Evolutionary conservation across 1,139 yeast genomes (phyloP), one percentile per base, ranked within the genome.

Genomic region (Geotrichum carabidarum): DNA sequence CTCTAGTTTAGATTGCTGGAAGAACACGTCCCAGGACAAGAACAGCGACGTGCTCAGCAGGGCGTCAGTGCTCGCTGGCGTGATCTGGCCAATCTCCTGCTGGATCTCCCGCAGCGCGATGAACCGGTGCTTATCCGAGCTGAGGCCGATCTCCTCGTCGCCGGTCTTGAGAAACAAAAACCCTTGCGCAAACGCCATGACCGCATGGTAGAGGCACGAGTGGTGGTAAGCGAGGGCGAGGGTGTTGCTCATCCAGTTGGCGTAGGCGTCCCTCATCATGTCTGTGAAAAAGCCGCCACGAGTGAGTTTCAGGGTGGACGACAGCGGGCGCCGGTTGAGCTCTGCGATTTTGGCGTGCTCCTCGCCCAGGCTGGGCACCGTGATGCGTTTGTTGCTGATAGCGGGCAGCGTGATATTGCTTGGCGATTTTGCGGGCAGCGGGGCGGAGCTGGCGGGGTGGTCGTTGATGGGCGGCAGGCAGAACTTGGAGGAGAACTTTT

Each of bases 1-100:
- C 56, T 61, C 60, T 44, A 66, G 56, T 38, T 62, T 64, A 18
- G 65, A 65, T 40, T 64, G 66, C 47, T 68, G 70, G 44, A 65
- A 58, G 48, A 68, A 65, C n/a, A 63, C 62, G 49, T 66, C 70
- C 71, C 71, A 68, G 2, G 68, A 64, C 15, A 68, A 54, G 18
- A 68, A 59, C 32, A 68, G 54, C n/a, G 69, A 64, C 15, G 68
- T 59, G 6, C 66, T 61, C 18, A 68, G 51, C 14, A 68, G 54
- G 5, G 68, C 62, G 45, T 68, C 71, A 9, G 65, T 60, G 47
- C 63, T 60, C 2, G 57, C 62, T n/a, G 60, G 56, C 15, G 54
- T 50, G 35, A 58, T 60, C 18, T 59, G 57, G 37, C 58, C 55
- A 22, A 66, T 57, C 32, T 60, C 65, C 14, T 57, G 58, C 49